These are phyloP conservation scores for Metschnikowia gruessii DNA, from an alignment of 805 yeast species.

Conservation along the genomic window DNA sequence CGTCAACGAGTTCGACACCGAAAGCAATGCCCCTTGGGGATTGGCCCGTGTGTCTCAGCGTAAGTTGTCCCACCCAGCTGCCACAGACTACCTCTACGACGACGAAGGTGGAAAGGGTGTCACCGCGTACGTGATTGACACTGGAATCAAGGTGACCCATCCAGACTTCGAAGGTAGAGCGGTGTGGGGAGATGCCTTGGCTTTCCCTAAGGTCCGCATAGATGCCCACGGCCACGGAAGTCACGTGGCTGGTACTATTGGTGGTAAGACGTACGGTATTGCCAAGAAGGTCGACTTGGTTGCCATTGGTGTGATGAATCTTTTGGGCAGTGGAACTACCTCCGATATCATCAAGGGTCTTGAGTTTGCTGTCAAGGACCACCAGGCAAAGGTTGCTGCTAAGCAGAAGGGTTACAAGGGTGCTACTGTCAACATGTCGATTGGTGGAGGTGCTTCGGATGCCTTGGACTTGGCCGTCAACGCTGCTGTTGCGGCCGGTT, in stretches of 20 bases:
- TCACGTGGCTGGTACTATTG: slow-evolving; percentile 96
- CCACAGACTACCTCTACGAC: slow-evolving; percentile 54
- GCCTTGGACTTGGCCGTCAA: slow-evolving; percentile 84
- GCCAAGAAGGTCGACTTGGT: slow-evolving; percentile 77
- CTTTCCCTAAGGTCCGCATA: slow-evolving; percentile 61
- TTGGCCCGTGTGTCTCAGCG: slow-evolving; percentile 86
- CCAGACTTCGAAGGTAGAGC: slow-evolving; percentile 83
- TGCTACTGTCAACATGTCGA: slow-evolving; percentile 87
- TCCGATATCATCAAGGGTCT: slow-evolving; percentile 83
- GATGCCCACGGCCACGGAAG: slow-evolving; percentile 96
- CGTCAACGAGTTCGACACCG: slow-evolving; percentile 51
- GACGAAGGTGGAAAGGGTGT: slow-evolving; percentile 78
- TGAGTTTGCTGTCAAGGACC: slow-evolving; percentile 77
- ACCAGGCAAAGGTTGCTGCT: slow-evolving; percentile 50
- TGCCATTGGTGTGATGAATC: slow-evolving; percentile 80
- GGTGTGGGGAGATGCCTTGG: slow-evolving; percentile 69
- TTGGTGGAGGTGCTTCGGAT: slow-evolving; percentile 91
- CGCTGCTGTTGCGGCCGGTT: slow-evolving; percentile 85
- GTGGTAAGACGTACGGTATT: slow-evolving; percentile 74
- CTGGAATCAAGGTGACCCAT: slow-evolving; percentile 78
- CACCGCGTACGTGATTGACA: slow-evolving; percentile 84
- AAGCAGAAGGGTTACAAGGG: slow-evolving; percentile 71
- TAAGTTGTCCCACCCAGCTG: slow-evolving; percentile 39
- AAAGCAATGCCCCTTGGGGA: slow-evolving; percentile 95
- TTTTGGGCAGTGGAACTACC: slow-evolving; percentile 81